Conservation (phyloP, 2,329 filamentous ascomycete species). For the Scolecobasidium constrictum region DNA sequence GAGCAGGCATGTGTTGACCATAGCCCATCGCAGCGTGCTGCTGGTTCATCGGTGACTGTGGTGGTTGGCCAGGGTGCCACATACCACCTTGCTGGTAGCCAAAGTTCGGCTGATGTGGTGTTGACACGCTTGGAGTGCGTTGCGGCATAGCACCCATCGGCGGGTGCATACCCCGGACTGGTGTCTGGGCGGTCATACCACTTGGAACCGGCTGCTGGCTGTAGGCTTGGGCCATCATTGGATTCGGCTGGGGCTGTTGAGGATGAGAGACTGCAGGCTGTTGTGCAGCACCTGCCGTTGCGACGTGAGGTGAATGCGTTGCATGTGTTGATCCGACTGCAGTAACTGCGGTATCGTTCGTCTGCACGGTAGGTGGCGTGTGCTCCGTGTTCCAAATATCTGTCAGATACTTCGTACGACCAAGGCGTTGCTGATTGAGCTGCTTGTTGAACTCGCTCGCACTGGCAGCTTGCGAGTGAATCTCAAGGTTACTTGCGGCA, state of each 20-base stretch:
- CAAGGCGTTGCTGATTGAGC: conserved; percentile 67
- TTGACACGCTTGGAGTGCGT: conserved; percentile 48
- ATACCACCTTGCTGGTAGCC: conserved; percentile 35
- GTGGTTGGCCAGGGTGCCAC: conserved; percentile 37
- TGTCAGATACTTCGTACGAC: conserved; percentile 69
- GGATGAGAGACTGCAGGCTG: conserved; percentile 48
- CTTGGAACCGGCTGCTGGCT: conserved; percentile 61
- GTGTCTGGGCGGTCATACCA: conserved; percentile 60
- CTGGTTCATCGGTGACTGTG: conserved; percentile 35
- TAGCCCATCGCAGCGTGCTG: conserved; percentile 34
- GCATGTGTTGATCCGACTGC: conserved; percentile 29
- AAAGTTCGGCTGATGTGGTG: conserved; percentile 31
- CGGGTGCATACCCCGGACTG: conserved; percentile 58
- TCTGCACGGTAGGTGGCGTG: conserved; percentile 51
- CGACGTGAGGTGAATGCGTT: conserved; percentile 41
- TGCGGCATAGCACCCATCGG: conserved; percentile 54
- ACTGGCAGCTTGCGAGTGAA: conserved; percentile 76
- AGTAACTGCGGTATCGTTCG: conserved; percentile 26
- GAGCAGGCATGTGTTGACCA: conserved; percentile 22
- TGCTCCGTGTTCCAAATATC: conserved; percentile 75
- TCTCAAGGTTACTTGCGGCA: conserved; percentile 48
- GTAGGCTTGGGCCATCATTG: conserved; percentile 56
- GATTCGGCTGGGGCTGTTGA: conserved; percentile 46
- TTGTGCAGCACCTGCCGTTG: conserved; percentile 46
- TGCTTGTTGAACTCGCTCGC: conserved; percentile 85